These are phyloP conservation scores for Stachybotrys chartarum DNA, from an alignment of 2,329 filamentous ascomycete genomes.

Conservation along the genomic window DNA sequence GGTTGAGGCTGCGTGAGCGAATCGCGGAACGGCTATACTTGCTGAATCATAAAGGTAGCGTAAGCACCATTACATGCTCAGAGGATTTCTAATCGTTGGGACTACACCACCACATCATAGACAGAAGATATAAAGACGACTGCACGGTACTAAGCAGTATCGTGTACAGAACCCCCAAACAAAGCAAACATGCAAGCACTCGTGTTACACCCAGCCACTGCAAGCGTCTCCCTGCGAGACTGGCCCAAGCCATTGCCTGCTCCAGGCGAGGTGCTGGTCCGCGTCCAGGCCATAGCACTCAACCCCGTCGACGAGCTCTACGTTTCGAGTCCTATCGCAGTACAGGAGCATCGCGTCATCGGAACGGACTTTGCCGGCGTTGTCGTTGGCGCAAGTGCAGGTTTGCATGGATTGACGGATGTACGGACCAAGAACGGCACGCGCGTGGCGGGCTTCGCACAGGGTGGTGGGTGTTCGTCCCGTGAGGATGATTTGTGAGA, in stretches of 20 bases:
- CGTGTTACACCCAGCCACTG: slow-evolving; percentile 5
- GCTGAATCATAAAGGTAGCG: too few species aligned
- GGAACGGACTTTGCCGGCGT: slow-evolving; percentile 34
- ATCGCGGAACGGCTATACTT: too few species aligned
- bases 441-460: slow-evolving; percentile 32
- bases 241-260: slow-evolving; percentile 8
- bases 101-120: too few species aligned
- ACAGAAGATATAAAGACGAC: too few species aligned
- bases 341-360: slow-evolving; percentile 18
- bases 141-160: too few species aligned
- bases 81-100: too few species aligned
- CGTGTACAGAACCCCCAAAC: too few species aligned
- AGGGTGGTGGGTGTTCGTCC: slow-evolving; percentile 20
- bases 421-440: slow-evolving; percentile 15
- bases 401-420: slow-evolving; percentile 7
- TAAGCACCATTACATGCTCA: too few species aligned
- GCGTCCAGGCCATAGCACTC: slow-evolving; percentile 15
- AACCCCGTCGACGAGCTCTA: slow-evolving; percentile 25
- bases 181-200: slow-evolving; percentile 15
- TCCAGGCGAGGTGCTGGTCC: slow-evolving; percentile 12
- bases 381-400: slow-evolving; percentile 13
- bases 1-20: too few species aligned
- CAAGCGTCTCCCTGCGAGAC: slow-evolving; percentile 7
- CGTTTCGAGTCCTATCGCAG: slow-evolving; percentile 23
- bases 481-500: background rate